Base-by-base conservation (phyloP, 2,329 filamentous ascomycete genomes). In the Colletotrichum musae region DNA sequence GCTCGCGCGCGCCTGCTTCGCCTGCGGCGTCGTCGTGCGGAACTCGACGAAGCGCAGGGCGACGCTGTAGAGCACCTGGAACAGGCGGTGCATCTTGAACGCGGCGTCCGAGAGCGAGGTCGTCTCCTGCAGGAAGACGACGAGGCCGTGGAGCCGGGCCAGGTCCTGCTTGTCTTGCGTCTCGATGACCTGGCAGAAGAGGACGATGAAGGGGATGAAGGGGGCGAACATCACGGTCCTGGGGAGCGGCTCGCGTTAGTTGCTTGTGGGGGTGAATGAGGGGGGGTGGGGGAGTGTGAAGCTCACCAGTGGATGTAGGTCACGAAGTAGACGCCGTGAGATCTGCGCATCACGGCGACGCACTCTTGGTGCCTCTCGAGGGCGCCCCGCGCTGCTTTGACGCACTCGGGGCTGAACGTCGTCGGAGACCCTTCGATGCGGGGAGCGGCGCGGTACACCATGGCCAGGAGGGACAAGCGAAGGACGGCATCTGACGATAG, bases 11-110 rank as follows among this genome's bases (percentile, higher is more conserved):
- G 82, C 75, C 68, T 78, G 74, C 51, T 74, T 72, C 4, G 76
- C 77, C 4, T 74, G 73, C 6, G 74, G 73, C 0, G 75, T 73
- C 2, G 72, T 72, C 21, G 73, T 73, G 58, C 87, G 88, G 2
- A 87, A 86, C 72, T 90, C 86, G 7, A 90, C 81, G 70, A 91
- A 91, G 3, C 89, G 80, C 28, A 84, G 82, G 0, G 88, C 88
- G 4, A 91, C 86, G 36, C 83, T 88, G 71, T 87, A 84, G 47
- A 91, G 84, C 1, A 89, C 84, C 51, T 88, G 83, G 72, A 88
- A 91, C 13, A 91, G 81, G 28, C 84, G 87, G 70, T 88, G 84
- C 26, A 90, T 80, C 72, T 87, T 88, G 24, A 83, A 80, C 5
- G 87, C 85, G 0, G 86, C 86, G 61, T 88, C 75, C 1, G 80